Evolutionary conservation across 768 basidiomycete species (phyloP), one percentile per base, ranked within the genome.

Genomic region (Xanthoconium purpureum): DNA sequence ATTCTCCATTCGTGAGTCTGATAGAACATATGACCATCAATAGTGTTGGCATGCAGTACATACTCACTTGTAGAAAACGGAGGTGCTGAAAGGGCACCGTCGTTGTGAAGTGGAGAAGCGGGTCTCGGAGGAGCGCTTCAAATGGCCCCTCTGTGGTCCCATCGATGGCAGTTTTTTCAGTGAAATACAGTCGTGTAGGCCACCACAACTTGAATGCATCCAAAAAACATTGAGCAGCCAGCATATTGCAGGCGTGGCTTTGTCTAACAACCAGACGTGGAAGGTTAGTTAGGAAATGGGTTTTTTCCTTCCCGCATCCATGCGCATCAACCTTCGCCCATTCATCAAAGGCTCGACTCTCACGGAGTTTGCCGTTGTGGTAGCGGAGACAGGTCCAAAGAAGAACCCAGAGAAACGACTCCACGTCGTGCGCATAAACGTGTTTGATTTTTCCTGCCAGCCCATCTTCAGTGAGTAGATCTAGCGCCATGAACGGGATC

Each of bases 171-270:
- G 10, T 35, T 35, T 9, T 35, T 35, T 35, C 13, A 35, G 35
- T 10, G 13, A 35, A 35, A 35, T 35, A 35, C 35, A 35, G 13
- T 35, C 35, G 35, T 13, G 35, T 35, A 13, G 35, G 35, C 35
- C 35, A 2, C 35, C 35, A 35, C 35, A 35, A 35, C 13, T 35
- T 35, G 10, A 35, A 35, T 35, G 35, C 35, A 35, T 35, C 35
- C 35, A 35, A 35, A 35, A 9, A 35, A 13, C 35, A 35, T 35
- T 35, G 35, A 35, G 35, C 35, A 35, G 13, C 35, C 10, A 35
- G 13, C 35, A 35, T 9, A 13, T 35, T 35, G 35, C 35, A 13
- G 35, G 9, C 96, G 38, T 39, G 38, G 15, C 38, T 14, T 39
- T 42, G 5, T 42, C 20, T 13, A 13, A 6, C 9, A 20, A 3